phyloP scores from a whole-genome alignment of 2,329 filamentous ascomycete genomes.

The Penicillium sp. region DNA sequence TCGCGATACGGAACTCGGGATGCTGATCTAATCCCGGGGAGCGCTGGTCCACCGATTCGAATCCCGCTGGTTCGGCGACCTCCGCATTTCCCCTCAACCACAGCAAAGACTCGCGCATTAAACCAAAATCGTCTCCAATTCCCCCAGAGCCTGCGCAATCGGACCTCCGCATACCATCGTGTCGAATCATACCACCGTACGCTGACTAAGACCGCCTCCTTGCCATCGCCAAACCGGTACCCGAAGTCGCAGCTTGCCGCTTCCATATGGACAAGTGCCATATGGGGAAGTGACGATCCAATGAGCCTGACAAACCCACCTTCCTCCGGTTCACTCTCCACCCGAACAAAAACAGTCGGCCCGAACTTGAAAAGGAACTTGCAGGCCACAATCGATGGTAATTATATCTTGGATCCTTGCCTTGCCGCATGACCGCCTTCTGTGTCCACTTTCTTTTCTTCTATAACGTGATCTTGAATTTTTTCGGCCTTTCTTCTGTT shows the following conservation, averaged over 20 bases:
- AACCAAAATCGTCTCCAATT: neutral
- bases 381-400: slow-evolving; percentile 49
- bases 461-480: slow-evolving; percentile 5
- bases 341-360: slow-evolving; percentile 36
- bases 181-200: neutral
- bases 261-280: slow-evolving; percentile 1
- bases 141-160: neutral
- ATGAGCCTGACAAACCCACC: slow-evolving; percentile 48
- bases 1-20: neutral
- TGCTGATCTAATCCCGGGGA: neutral
- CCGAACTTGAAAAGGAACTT: slow-evolving; percentile 44
- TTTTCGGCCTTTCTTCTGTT: slow-evolving; percentile 12
- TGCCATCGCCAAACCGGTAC: neutral
- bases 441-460: slow-evolving; percentile 4
- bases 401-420: slow-evolving; percentile 26
- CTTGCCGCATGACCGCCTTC: slow-evolving; percentile 6
- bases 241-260: neutral
- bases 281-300: slow-evolving; percentile 14
- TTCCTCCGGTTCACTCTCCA: slow-evolving; percentile 40
- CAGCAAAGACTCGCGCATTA: neutral
- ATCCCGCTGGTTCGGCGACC: neutral
- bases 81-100: slow-evolving; percentile 4
- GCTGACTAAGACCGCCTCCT: slow-evolving; percentile 7
- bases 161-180: neutral
- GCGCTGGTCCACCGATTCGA: neutral